Base-by-base conservation (phyloP, 345 rosid genomes). In the Eucalyptus dawsonii region DNA sequence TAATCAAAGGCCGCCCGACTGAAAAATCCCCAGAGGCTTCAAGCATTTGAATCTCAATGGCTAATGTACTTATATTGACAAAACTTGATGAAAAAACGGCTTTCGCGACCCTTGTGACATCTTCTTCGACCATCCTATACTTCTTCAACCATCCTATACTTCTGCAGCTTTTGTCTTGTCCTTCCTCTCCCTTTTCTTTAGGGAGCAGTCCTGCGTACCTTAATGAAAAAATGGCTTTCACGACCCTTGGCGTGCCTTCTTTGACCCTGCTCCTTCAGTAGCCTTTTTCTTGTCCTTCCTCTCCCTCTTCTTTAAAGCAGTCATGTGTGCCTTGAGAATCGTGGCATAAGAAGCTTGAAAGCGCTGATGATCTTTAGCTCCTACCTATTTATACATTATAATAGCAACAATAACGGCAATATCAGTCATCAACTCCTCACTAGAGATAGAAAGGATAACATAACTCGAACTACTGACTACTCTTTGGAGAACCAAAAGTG, bases 301-400 rank as follows among this genome's bases (percentile, higher is more conserved):
- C 91, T 97, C 99, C 90, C 99, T 95, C 93, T 96, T 96, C 94
- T 97, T 96, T 90, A 97, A 89, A 89, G 97, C 94, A 88, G 98
- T 95, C 97, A 96, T 95, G 94, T 92, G 98, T 2, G 99, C 99
- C 92, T 96, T 96, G 86, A 97, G 97, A 67, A 97, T 95, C 9
- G 98, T 95, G 54, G 99, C 99, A 90, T 97, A 97, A 13, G 99
- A 96, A 88, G 98, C 97, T 93, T 97, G 99, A 88, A 97, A 97
- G 86, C 98, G 95, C 90, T 95, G 99, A 88, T 97, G 98, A 92
- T 97, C 99, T 91, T 95, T 96, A 9, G 93, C 95, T 29, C 98
- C 98, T 53, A 97, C 99, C 99, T 97, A 86, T 34, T 29, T 56
- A 89, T 89, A 53, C 88, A 88, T 60, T 88, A 87, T 47, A 51